Conservation (phyloP, 2,329 filamentous ascomycete species). For the Fusarium lyarnte region DNA sequence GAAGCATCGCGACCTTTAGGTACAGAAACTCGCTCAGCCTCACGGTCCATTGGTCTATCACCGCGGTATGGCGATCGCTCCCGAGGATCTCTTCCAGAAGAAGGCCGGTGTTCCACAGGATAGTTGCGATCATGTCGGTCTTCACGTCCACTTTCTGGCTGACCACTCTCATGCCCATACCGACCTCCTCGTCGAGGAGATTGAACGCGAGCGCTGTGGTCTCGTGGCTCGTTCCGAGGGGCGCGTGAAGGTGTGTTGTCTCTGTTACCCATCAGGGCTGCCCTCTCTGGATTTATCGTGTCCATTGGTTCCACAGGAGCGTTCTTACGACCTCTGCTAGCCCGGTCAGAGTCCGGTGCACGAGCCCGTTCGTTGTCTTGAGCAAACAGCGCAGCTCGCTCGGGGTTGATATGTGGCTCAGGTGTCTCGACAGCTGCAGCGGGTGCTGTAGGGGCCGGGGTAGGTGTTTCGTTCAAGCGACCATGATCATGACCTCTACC, state of each 20-base stretch:
- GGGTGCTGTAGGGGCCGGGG: constrained; percentile 40
- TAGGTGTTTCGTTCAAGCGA: constrained; percentile 42
- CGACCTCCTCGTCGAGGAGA: constrained; percentile 60
- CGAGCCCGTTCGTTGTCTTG: constrained; percentile 46
- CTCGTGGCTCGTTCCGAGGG: constrained; percentile 56
- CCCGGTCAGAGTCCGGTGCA: constrained; percentile 45
- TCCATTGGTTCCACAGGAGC: constrained; percentile 47
- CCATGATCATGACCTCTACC: constrained; percentile 43
- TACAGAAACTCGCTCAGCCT: constrained; percentile 43
- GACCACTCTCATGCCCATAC: constrained; percentile 44
- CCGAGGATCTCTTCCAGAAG: constrained; percentile 44
- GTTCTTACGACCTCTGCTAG: constrained; percentile 42
- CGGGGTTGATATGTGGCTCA: constrained; percentile 65
- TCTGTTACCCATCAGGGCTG: constrained; percentile 55
- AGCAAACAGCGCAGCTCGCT: constrained; percentile 61
- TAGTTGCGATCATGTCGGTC: constrained; percentile 58
- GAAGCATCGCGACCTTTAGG: constrained; percentile 55
- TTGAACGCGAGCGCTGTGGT: constrained; percentile 52
- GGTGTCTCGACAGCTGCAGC: constrained; percentile 41
- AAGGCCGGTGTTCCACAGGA: constrained; percentile 46
- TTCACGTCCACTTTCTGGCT: constrained; percentile 54
- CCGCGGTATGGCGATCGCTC: constrained; percentile 49
- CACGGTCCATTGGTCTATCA: constrained; percentile 54
- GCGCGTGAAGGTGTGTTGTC: constrained; percentile 50
- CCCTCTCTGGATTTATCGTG: constrained; percentile 60